These are phyloP conservation scores for Artomyces pyxidatus DNA, from an alignment of 768 basidiomycete species.

Conservation along the genomic window DNA sequence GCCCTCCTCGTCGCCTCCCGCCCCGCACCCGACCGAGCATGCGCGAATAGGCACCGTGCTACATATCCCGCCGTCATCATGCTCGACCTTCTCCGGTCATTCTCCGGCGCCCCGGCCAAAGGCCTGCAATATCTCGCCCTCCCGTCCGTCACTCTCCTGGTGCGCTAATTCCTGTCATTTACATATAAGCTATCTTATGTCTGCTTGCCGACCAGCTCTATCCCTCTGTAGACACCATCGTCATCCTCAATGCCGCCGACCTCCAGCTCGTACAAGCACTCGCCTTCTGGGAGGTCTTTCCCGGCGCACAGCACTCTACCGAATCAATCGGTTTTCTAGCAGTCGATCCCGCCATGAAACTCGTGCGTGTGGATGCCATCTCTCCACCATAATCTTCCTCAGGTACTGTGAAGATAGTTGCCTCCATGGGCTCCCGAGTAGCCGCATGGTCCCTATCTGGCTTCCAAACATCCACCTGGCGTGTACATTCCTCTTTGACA, in stretches of 20 bases:
- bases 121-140: slow-evolving; percentile 52
- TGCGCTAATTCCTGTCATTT: slow-evolving; percentile 27
- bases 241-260: slow-evolving; percentile 63
- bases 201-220: slow-evolving; percentile 44
- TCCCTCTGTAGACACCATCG: slow-evolving; percentile 59
- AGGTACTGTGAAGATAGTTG: slow-evolving; percentile 48
- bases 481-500: slow-evolving; percentile 74
- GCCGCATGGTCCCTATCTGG: slow-evolving; percentile 78
- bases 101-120: slow-evolving; percentile 44
- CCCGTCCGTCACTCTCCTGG: slow-evolving; percentile 48
- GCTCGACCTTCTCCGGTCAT: slow-evolving; percentile 40
- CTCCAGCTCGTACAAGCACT: slow-evolving; percentile 62
- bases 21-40: neutral
- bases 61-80: slow-evolving; percentile 20
- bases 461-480: slow-evolving; percentile 56
- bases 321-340: slow-evolving; percentile 51
- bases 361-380: slow-evolving; percentile 48
- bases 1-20: neutral
- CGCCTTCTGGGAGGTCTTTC: slow-evolving; percentile 77
- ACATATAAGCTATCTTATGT: neutral
- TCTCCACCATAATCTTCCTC: slow-evolving; percentile 1
- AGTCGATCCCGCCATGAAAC: slow-evolving; percentile 73
- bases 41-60: neutral
- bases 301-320: slow-evolving; percentile 37
- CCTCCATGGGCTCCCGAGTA: slow-evolving; percentile 57